Conservation (phyloP, 352 stramenopile genomes). For the Blastocystis sp. region DNA sequence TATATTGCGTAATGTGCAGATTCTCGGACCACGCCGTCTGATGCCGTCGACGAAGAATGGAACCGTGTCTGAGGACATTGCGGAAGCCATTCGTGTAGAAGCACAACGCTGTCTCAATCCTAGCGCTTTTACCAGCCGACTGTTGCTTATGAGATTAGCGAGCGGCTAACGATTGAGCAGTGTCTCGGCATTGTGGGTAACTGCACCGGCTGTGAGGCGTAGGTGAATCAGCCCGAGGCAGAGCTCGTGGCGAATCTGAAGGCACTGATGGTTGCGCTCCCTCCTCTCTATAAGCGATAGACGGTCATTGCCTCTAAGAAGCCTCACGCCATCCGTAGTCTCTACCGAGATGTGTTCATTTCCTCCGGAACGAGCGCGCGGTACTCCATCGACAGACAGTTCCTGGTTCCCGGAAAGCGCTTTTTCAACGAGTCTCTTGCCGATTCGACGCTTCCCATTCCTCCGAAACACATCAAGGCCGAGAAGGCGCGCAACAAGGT, state of each 20-base stretch:
- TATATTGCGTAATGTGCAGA: not conserved
- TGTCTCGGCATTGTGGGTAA: not conserved
- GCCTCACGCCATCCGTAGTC: not conserved
- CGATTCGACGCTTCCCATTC: conserved; percentile 1
- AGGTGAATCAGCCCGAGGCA: not conserved
- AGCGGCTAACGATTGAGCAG: not conserved
- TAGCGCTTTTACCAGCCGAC: conserved; percentile 18
- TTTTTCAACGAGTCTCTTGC: conserved; percentile 32
- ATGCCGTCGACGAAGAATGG: conserved; percentile 9
- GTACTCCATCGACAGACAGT: not conserved
- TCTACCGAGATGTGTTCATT: not conserved
- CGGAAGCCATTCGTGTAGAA: conserved; percentile 13
- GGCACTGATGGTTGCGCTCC: not conserved
- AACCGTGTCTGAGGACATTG: not conserved
- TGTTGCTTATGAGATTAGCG: not conserved
- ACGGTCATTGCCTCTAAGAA: not conserved
- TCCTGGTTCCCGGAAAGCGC: conserved; percentile 4
- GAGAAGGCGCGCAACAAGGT: conserved; percentile 10
- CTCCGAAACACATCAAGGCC: conserved; percentile 5
- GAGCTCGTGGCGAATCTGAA: not conserved
- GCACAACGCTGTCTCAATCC: not conserved
- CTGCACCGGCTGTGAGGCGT: not conserved
- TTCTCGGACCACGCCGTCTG: conserved; percentile 10
- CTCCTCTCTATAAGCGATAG: not conserved
- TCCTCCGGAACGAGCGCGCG: not conserved